Conservation (phyloP, 305 asterid genomes). For the Striga hermonthica region DNA sequence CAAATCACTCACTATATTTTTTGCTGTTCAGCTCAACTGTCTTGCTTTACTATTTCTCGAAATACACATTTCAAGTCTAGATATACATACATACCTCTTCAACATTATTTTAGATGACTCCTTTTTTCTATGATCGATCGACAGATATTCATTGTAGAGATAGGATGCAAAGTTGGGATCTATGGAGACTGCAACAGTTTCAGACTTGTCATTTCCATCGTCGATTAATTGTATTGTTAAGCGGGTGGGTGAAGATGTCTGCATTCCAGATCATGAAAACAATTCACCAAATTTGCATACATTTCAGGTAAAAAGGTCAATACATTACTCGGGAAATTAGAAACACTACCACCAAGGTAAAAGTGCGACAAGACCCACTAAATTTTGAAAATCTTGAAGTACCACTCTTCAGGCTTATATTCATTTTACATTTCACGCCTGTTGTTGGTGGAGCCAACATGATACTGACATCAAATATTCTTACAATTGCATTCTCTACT, state of each 20-base stretch:
- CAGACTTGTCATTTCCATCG: constrained; percentile 79
- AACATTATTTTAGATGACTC: constrained; percentile 63
- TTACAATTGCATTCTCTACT: too few relatives aligned
- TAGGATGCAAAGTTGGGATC: constrained; percentile 78
- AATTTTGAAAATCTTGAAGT: too few relatives aligned
- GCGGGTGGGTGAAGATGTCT: constrained; percentile 60
- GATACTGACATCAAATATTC: too few relatives aligned
- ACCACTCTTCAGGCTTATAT: too few relatives aligned
- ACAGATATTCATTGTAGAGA: constrained; percentile 67
- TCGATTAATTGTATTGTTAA: constrained; percentile 83
- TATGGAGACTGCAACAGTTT: constrained; percentile 73
- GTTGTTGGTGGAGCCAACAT: too few relatives aligned
- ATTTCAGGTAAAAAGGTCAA: too few relatives aligned
- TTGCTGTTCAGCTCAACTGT: neutral
- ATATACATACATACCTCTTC: constrained; percentile 58
- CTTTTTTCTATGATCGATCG: constrained; percentile 58
- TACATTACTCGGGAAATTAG: too few relatives aligned
- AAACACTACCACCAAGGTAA: too few relatives aligned
- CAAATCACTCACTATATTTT: neutral
- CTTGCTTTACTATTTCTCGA: constrained; percentile 10
- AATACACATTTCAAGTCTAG: constrained; percentile 30
- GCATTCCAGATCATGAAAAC: constrained; percentile 39
- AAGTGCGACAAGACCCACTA: too few relatives aligned
- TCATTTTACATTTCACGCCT: too few relatives aligned
- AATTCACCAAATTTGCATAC: constrained; percentile 27